Base-by-base conservation (phyloP, 1,139 yeast genomes). In the Barnettozyma hawaiiensis region DNA sequence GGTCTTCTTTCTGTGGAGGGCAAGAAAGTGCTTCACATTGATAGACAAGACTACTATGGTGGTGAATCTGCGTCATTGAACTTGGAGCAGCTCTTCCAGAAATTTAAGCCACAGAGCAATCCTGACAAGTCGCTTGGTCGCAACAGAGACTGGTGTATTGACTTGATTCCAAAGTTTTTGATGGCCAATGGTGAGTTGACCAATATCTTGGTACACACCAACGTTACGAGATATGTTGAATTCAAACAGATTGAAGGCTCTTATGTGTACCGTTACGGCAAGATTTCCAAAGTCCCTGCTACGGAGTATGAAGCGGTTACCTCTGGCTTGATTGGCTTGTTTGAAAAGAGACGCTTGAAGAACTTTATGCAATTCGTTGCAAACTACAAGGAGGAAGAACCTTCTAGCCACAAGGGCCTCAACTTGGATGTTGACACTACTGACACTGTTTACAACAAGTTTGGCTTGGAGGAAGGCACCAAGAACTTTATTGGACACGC, bases 131-230 rank as follows among this genome's bases (percentile, higher is more conserved):
- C 78, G 51, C 75, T 81, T 46, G 98, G 98, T 39, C 78, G 95
- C 56, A 96, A 89, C 60, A 77, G 98, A 53, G 98, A 92, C 64
- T 92, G 98, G 97, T 89, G 95, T 64, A 90, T 92, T 44, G 99
- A 92, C 62, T 73, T 92, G 69, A 89, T 92, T 58, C 99, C 99
- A 40, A 92, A 92, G 69, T 92, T 92, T 57, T 72, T 94, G 57
- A 94, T 92, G 98, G 94, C 97, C 45, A 87, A 89, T 59, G 99
- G 99, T 33, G 99, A 92, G 63, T 76, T 92, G 67, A 90, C 97
- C 55, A 90, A 90, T 64, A 94, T 92, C 56, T 76, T 92, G 59
- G 92, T 85, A 31, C 96, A 90, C 64, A 92, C 98, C 21, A 92
- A 90, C 57, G 98, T 92, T 41, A 90, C 97, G 21, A 76, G 96